phyloP scores from a whole-genome alignment of 2,329 filamentous ascomycete genomes.

The Xylariaceae sp. region DNA sequence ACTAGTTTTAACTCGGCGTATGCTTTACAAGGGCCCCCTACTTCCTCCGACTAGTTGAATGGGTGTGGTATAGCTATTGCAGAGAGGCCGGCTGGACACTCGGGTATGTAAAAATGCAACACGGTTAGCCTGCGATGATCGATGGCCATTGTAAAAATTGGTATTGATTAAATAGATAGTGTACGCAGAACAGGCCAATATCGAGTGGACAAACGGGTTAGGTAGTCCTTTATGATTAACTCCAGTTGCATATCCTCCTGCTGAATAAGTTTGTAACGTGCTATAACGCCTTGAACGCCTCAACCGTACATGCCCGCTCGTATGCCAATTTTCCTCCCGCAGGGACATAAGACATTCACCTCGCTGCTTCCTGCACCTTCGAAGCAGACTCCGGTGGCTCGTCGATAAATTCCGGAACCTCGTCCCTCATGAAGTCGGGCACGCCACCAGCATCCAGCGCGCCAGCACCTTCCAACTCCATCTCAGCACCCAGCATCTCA shows the following conservation, averaged over 20 bases:
- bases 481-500: constrained; percentile 88
- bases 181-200: background rate
- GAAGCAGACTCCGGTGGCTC: constrained; percentile 70
- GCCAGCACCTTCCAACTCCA: constrained; percentile 71
- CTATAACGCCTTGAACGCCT: constrained; percentile 24
- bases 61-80: background rate
- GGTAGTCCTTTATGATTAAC: constrained; percentile 8
- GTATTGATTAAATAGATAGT: constrained; percentile 13
- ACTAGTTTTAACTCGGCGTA: constrained; percentile 33
- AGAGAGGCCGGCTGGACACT: background rate
- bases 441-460: constrained; percentile 52
- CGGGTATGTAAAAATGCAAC: background rate
- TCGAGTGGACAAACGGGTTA: constrained; percentile 9
- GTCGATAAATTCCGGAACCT: constrained; percentile 88
- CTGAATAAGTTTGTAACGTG: constrained; percentile 1
- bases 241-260: constrained; percentile 6
- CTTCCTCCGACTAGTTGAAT: background rate
- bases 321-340: background rate
- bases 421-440: constrained; percentile 86
- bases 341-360: constrained; percentile 34
- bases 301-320: constrained; percentile 1
- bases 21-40: background rate
- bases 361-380: constrained; percentile 79
- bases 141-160: constrained; percentile 2
- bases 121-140: background rate